phyloP scores from a whole-genome alignment of 371 early-diverging fungal genomes.

The Zychaea mexicana region DNA sequence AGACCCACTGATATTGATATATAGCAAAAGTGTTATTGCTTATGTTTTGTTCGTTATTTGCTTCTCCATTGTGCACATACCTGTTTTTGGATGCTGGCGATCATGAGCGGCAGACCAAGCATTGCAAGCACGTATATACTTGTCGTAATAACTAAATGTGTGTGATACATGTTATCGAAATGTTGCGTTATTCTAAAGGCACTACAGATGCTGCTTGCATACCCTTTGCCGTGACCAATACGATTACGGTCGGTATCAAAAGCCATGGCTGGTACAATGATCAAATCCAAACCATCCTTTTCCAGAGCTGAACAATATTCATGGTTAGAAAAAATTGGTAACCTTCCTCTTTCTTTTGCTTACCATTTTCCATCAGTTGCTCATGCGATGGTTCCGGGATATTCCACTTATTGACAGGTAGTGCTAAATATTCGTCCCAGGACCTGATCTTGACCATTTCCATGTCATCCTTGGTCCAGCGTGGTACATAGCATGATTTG shows the following conservation, averaged over 20 bases:
- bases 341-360: neutral
- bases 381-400: conserved; percentile 67
- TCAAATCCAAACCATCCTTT: conserved; percentile 59
- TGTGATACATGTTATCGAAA: neutral
- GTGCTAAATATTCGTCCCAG: conserved; percentile 57
- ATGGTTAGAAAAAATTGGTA: neutral
- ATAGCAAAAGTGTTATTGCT: neutral
- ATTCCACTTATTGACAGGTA: conserved; percentile 69
- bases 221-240: conserved; percentile 79
- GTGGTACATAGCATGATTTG: conserved; percentile 68
- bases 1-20: conserved; percentile 50
- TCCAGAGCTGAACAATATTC: conserved; percentile 42
- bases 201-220: neutral
- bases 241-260: conserved; percentile 67
- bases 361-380: conserved; percentile 60
- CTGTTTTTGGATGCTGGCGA: conserved; percentile 28
- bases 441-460: conserved; percentile 71
- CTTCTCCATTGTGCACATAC: conserved; percentile 3
- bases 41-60: neutral
- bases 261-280: conserved; percentile 70
- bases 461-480: conserved; percentile 64
- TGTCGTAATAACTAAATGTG: conserved; percentile 41
- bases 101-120: conserved; percentile 32
- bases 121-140: conserved; percentile 33
- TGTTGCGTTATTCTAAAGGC: neutral